Base-by-base conservation (phyloP, 1,139 yeast species). In the Hyphopichia fennica region DNA sequence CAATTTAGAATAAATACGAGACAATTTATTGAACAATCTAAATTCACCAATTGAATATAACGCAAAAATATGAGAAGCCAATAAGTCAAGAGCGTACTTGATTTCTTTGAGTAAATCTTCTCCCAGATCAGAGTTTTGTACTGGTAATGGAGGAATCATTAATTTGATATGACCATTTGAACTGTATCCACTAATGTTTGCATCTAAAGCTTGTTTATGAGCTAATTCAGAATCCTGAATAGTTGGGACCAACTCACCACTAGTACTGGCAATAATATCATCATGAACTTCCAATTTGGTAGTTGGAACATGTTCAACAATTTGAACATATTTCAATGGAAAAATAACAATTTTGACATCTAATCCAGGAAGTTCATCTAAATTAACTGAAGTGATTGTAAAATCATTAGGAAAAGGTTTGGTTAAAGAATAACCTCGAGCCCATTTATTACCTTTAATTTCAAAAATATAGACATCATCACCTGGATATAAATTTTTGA, bases 401-500 rank as follows among this genome's bases (percentile, higher is more conserved):
- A 81, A 84, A 56, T 84, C 88, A 38, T 79, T 75, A 2, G 93
- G 93, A 45, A 81, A 67, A 4, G 91, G 89, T 49, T 78, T 77
- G 36, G 76, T 55, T 34, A 81, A 69, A 4, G 79, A 73, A 60
- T 88, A 87, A 16, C 91, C 96, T 54, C 96, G 75, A 30, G 84
- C 90, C 96, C 96, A 88, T 46, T 77, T 77, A 36, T 69, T 69
- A 15, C 30, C 16, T 49, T 77, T 78, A 25, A 82, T 72, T 60
- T 89, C 96, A 56, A 89, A 87, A 29, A 87, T 69, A 60, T 78
- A 87, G 25, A 87, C 82, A 49, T 84, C 87, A 58, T 89, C 96
- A 30, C 96, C 96, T 17, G 89, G 84, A 56, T 82, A 84, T 41
- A 88, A 62, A 53, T 84, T 80, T 47, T 67, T 69, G 62, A 77